Evolutionary conservation across 1,284 basidiomycete genomes (phyloP).

Genomic region (Cryptococcus floricola): DNA sequence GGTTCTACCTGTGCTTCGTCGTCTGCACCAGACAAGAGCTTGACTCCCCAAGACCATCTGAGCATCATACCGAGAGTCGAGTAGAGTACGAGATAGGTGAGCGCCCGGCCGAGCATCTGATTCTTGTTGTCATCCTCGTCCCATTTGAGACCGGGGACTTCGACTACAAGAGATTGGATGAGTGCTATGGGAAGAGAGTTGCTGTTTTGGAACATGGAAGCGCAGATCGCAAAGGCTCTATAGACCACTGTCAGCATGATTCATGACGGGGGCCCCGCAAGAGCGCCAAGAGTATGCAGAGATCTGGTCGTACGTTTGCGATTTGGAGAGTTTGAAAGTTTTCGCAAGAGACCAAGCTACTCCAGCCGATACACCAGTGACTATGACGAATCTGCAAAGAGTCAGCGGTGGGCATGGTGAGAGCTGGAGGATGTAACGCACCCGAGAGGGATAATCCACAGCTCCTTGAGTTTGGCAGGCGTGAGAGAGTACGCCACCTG

Average conservation of each 20-base stretch:
- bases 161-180: constrained; percentile 67
- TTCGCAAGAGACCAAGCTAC: constrained; percentile 49
- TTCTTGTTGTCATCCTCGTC: constrained; percentile 72
- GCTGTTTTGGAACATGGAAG: constrained; percentile 56
- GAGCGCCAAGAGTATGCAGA: not conserved
- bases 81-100: constrained; percentile 88
- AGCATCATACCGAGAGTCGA: constrained; percentile 91
- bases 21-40: constrained; percentile 69
- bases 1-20: constrained; percentile 45
- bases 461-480: constrained; percentile 70
- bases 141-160: constrained; percentile 80
- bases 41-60: constrained; percentile 85
- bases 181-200: constrained; percentile 91
- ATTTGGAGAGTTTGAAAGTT: constrained; percentile 46
- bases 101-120: constrained; percentile 83
- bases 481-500: constrained; percentile 51
- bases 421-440: constrained; percentile 49
- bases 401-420: not conserved
- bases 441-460: constrained; percentile 87
- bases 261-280: not conserved
- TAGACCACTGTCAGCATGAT: not conserved
- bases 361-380: constrained; percentile 60
- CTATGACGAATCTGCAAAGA: constrained; percentile 57
- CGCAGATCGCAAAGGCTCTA: constrained; percentile 78
- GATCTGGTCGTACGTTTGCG: constrained; percentile 43